phyloP scores from a whole-genome alignment of 352 stramenopile genomes.

The Phytophthora nicotianae region DNA sequence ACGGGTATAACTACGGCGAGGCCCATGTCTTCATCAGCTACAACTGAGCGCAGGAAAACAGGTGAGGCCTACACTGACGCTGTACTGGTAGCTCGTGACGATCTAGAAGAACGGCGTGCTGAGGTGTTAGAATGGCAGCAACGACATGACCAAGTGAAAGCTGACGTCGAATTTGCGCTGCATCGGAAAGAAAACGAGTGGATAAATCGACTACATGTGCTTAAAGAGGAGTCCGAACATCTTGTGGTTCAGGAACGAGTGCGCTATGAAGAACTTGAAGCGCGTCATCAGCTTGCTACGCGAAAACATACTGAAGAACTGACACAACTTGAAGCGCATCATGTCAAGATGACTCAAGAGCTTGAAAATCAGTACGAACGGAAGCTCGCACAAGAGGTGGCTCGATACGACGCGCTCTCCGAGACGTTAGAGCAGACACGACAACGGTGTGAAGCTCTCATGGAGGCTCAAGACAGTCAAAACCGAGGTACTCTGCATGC shows the following conservation, averaged over 20 bases:
- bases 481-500: slow-evolving; percentile 61
- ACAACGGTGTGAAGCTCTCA: slow-evolving; percentile 87
- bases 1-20: slow-evolving; percentile 16
- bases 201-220: slow-evolving; percentile 76
- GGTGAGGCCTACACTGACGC: slow-evolving; percentile 44
- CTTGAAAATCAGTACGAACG: slow-evolving; percentile 94
- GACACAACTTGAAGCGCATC: slow-evolving; percentile 69
- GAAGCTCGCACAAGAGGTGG: slow-evolving; percentile 89
- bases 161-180: slow-evolving; percentile 83
- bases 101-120: slow-evolving; percentile 72
- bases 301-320: slow-evolving; percentile 84
- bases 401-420: slow-evolving; percentile 85
- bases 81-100: slow-evolving; percentile 74
- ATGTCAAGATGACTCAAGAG: slow-evolving; percentile 88
- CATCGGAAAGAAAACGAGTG: slow-evolving; percentile 90
- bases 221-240: slow-evolving; percentile 82
- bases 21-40: slow-evolving; percentile 25
- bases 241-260: slow-evolving; percentile 79
- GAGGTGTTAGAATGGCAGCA: slow-evolving; percentile 66
- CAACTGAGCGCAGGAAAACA: slow-evolving; percentile 22
- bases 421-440: slow-evolving; percentile 90
- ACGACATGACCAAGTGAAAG: slow-evolving; percentile 77
- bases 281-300: slow-evolving; percentile 64
- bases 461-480: slow-evolving; percentile 82
- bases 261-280: slow-evolving; percentile 82